phyloP scores from a whole-genome alignment of 2,329 filamentous ascomycete genomes.

The Exophiala phaeomuriformis region DNA sequence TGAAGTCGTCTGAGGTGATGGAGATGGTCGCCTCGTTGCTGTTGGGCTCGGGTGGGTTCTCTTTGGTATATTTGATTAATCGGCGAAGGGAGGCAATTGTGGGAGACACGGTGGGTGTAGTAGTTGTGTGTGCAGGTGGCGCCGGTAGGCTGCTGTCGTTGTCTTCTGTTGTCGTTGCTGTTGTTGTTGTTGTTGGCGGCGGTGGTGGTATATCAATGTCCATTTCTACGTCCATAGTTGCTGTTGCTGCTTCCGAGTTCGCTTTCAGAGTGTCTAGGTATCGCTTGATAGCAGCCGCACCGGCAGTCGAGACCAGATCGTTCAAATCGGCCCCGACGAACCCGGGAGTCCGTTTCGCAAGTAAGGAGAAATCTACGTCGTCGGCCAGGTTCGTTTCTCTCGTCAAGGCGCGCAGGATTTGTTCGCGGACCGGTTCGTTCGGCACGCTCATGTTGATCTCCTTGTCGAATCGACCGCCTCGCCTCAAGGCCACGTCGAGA shows the following conservation, averaged over 20 bases:
- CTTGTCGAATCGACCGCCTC: constrained; percentile 69
- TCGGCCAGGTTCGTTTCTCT: constrained; percentile 56
- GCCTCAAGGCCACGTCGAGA: constrained; percentile 68
- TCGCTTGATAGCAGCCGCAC: constrained; percentile 56
- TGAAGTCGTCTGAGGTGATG: constrained; percentile 63
- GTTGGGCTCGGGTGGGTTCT: background rate
- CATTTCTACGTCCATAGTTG: constrained; percentile 32
- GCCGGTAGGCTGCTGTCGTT: constrained; percentile 48
- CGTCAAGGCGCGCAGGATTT: constrained; percentile 69
- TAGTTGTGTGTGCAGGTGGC: background rate
- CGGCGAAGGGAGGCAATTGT: constrained; percentile 11
- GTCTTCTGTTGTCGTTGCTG: constrained; percentile 19
- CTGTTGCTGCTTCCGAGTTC: constrained; percentile 35
- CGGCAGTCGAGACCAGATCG: constrained; percentile 60
- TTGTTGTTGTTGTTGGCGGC: constrained; percentile 22
- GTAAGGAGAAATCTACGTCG: constrained; percentile 63
- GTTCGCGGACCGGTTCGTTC: constrained; percentile 65
- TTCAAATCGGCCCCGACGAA: constrained; percentile 88
- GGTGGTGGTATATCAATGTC: constrained; percentile 42
- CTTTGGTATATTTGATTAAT: constrained; percentile 15
- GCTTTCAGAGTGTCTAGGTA: constrained; percentile 49
- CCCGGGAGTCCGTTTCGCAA: constrained; percentile 81
- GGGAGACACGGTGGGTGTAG: constrained; percentile 22
- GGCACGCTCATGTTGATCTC: constrained; percentile 86
- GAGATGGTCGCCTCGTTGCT: constrained; percentile 38